Base-by-base conservation (phyloP, 1,284 basidiomycete genomes). In the Phlebopus sp. region DNA sequence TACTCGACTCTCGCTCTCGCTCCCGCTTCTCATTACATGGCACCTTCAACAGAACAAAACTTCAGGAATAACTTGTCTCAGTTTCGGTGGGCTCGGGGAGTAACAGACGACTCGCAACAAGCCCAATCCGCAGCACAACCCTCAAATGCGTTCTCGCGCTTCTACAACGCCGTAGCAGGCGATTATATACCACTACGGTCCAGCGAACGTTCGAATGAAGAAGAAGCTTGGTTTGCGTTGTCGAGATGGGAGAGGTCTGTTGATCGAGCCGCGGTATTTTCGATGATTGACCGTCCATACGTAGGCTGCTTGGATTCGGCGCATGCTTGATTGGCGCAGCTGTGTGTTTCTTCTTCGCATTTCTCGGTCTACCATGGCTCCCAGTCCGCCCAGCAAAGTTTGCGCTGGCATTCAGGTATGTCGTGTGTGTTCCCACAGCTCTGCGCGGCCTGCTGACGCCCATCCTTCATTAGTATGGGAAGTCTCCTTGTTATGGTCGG, bases 321-420 rank as follows among this genome's bases (percentile, higher is more conserved):
- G 89, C 83, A 21, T 98, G 95, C 64, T 73, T 96, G 40, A 71
- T 90, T 15, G 96, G 96, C 9, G 94, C 94, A 5, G 85, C 84
- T 34, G 89, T 95, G 1, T 99, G 96, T 72, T 99, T 99, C 77
- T 85, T 92, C 53, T 88, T 99, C 44, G 85, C 93, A 13, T 99
- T 99, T 74, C 66, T 98, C 52, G 94, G 92, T 13, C 74, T 97
- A 18, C 93, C 95, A 4, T 68, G 94, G 45, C 75, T 97, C 31
- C 86, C 85, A 6, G 55, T 95, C 44, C 89, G 89, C 48, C 92
- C 92, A 10, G 74, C 87, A 18, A 95, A 95, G 70, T 95, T 95
- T 64, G 92, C 91, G 0, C 73, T 95, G 15, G 82, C 92, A 0
- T 95, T 95, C 69, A 93, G 90, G 84, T 84, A 13, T 43, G 37